phyloP scores from a whole-genome alignment of 495 filamentous ascomycete genomes.

The Polyplosphaeria fusca region DNA sequence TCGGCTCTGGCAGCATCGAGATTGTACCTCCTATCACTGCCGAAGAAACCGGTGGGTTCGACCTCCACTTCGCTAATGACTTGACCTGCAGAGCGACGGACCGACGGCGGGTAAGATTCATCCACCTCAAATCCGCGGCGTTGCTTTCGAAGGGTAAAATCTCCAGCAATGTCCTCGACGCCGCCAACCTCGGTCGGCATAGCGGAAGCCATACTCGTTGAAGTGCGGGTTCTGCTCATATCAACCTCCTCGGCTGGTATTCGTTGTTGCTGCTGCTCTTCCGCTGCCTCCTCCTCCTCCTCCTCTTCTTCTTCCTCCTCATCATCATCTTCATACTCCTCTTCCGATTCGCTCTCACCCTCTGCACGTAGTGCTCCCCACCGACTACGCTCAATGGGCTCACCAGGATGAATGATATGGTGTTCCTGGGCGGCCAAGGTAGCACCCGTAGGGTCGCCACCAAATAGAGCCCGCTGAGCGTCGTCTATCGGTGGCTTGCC shows the following conservation, averaged over 20 bases:
- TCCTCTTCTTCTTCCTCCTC: slow-evolving; percentile 74
- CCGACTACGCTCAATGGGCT: slow-evolving; percentile 80
- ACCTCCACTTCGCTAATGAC: slow-evolving; percentile 85
- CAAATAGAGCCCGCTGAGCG: slow-evolving; percentile 82
- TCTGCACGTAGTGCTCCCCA: slow-evolving; percentile 95
- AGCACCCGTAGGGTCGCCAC: slow-evolving; percentile 88
- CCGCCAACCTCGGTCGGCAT: slow-evolving; percentile 74
- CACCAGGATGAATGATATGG: slow-evolving; percentile 53
- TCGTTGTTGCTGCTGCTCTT: slow-evolving; percentile 53
- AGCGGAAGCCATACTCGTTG: slow-evolving; percentile 61
- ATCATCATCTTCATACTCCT: slow-evolving; percentile 61
- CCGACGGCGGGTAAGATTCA: slow-evolving; percentile 58
- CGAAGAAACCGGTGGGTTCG: slow-evolving; percentile 88
- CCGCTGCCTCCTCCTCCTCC: slow-evolving; percentile 44
- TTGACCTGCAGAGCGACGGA: slow-evolving; percentile 68
- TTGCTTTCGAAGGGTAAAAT: slow-evolving; percentile 88
- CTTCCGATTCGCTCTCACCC: slow-evolving; percentile 71
- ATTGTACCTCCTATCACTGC: slow-evolving; percentile 89
- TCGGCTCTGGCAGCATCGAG: slow-evolving; percentile 54
- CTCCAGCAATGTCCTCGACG: slow-evolving; percentile 71
- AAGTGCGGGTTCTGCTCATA: slow-evolving; percentile 52
- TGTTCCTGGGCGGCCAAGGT: slow-evolving; percentile 58
- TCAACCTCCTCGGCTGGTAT: slow-evolving; percentile 43
- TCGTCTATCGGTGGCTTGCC: slow-evolving; percentile 95
- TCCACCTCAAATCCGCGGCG: slow-evolving; percentile 85